Evolutionary conservation across 306 rosid genomes (phyloP), one percentile per base, ranked within the genome.

Genomic region (Amphicarpaea edgeworthii): DNA sequence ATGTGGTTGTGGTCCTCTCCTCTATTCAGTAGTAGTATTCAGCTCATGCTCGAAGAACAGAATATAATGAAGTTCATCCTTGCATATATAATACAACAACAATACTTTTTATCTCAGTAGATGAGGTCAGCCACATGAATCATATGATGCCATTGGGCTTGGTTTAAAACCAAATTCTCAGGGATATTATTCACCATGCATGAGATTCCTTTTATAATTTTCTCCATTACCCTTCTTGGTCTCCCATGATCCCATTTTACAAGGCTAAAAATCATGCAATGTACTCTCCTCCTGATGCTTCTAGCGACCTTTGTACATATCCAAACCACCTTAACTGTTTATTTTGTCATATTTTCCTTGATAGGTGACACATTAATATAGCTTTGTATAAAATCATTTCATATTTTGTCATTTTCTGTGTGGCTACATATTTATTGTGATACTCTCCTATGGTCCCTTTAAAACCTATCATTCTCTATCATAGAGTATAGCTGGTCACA

Each of bases 1-100:
- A 20, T 72, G 53, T 54, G 53, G 21, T 65, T 65, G n/a, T n/a
- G n/a, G n/a, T n/a, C n/a, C n/a, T n/a, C n/a, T 38, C 23, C 23
- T 45, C n/a, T 74, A 11, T 61, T 61, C 30, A 62, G 23, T 49
- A 50, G 16, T 17, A 15, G n/a, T 21, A 28, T 37, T 71, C 23
- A 55, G 15, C 26, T 28, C 6, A 64, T 40, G 51, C 51, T 64
- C 70, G 19, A 40, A 40, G 50, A 40, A 19, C 19, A 64, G 6
- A 6, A 60, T 60, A 60, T 40, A 64, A 20, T 41, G 50, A 11
- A 66, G 19, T 43, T 43, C 8, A 67, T 23, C 20, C 71, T 41
- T 19, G 16, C 16, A 46, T 15, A n/a, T 38, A 47, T 47, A 47
- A 15, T 23, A 9, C n/a, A 43, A 43, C 49, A 43, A 12, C 14